phyloP scores from a whole-genome alignment of 1,284 basidiomycete genomes.

The Marasmius fiardii region DNA sequence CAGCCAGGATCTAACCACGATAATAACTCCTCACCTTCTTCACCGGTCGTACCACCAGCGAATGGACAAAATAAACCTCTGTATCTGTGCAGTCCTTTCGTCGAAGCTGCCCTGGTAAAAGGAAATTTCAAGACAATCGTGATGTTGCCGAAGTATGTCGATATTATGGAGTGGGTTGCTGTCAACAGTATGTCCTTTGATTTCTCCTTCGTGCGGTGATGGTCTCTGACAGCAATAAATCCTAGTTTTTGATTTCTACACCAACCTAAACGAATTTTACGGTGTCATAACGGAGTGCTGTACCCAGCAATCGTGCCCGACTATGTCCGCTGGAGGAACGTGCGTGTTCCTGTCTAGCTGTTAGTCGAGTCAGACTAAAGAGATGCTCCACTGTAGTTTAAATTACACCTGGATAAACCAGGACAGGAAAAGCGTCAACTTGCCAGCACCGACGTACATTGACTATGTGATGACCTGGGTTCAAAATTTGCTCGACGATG shows the following conservation, averaged over 20 bases:
- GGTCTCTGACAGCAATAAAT: background rate
- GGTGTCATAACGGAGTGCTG: conserved; percentile 95
- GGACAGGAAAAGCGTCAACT: conserved; percentile 88
- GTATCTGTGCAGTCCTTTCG: conserved; percentile 94
- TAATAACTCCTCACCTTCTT: conserved; percentile 35
- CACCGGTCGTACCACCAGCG: conserved; percentile 30
- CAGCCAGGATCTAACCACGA: conserved; percentile 41
- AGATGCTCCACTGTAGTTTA: conserved; percentile 48
- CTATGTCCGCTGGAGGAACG: conserved; percentile 92
- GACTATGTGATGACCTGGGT: conserved; percentile 99
- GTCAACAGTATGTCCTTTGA: conserved; percentile 75
- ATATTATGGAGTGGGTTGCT: conserved; percentile 98
- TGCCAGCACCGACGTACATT: conserved; percentile 96
- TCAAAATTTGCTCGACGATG: conserved; percentile 91
- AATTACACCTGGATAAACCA: conserved; percentile 99
- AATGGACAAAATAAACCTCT: conserved; percentile 54
- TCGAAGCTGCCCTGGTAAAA: conserved; percentile 95
- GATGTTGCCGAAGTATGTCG: conserved; percentile 94
- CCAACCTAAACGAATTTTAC: conserved; percentile 97
- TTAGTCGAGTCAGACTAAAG: background rate
- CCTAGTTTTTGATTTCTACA: conserved; percentile 92
- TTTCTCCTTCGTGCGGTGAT: background rate
- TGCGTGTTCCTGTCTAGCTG: conserved; percentile 38
- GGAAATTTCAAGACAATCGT: conserved; percentile 99
- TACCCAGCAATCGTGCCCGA: conserved; percentile 84